These are phyloP conservation scores for Cadophora sp. DNA, from an alignment of 2,329 filamentous ascomycete genomes.

Conservation along the genomic window DNA sequence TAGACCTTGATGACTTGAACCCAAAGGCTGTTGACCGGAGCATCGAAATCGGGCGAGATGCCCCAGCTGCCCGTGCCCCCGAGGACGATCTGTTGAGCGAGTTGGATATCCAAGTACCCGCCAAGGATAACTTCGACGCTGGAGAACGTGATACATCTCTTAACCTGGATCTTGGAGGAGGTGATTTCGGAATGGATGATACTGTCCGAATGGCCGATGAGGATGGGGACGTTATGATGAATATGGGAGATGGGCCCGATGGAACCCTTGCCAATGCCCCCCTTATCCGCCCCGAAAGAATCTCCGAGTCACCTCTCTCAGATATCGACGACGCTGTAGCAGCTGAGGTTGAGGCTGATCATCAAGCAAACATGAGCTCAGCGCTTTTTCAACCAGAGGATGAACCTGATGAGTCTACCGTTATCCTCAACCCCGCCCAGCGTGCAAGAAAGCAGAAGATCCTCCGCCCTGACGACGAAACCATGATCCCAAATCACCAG, in stretches of 20 bases:
- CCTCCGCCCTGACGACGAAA: conserved; percentile 78
- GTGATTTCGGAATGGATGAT: conserved; percentile 48
- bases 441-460: conserved; percentile 82
- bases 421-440: conserved; percentile 73
- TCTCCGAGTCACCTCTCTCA: conserved; percentile 73
- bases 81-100: conserved; percentile 74
- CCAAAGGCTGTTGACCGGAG: conserved; percentile 58
- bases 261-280: conserved; percentile 56
- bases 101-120: conserved; percentile 61
- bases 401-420: conserved; percentile 58
- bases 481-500: conserved; percentile 75
- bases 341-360: conserved; percentile 63
- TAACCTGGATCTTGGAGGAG: conserved; percentile 56
- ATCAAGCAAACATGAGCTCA: conserved; percentile 54
- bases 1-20: conserved; percentile 54
- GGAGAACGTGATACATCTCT: conserved; percentile 60
- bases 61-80: conserved; percentile 68
- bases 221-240: conserved; percentile 72
- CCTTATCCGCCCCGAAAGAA: conserved; percentile 61
- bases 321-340: conserved; percentile 71
- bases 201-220: conserved; percentile 64
- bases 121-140: conserved; percentile 59
- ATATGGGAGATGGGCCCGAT: conserved; percentile 65
- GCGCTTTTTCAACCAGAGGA: conserved; percentile 63
- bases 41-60: conserved; percentile 91